Evolutionary conservation across 1,284 basidiomycete genomes (phyloP).

Genomic region (Ceratobasidium sp.): DNA sequence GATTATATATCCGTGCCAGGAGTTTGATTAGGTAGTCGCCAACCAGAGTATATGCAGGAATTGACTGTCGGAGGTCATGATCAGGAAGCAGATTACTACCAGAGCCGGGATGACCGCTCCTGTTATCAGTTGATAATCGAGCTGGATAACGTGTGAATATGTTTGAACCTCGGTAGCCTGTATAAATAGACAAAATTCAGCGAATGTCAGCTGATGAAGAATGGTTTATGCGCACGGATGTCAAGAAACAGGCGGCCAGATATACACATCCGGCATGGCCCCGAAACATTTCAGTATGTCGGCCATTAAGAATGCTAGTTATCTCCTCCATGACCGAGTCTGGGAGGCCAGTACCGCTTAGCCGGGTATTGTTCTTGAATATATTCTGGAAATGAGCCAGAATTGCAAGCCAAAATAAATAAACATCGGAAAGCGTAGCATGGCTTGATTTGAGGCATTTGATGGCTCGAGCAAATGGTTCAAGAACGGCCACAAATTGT

Average conservation of each 20-base stretch:
- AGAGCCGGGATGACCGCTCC: not conserved
- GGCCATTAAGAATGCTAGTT: conserved; percentile 22
- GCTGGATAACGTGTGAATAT: not conserved
- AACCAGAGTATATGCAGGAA: conserved; percentile 31
- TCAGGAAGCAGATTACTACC: not conserved
- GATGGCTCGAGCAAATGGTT: conserved; percentile 38
- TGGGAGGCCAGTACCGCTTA: conserved; percentile 11
- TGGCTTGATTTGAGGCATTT: conserved; percentile 40
- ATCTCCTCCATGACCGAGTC: conserved; percentile 20
- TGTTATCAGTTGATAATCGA: not conserved
- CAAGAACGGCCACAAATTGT: conserved; percentile 29
- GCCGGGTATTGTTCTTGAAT: conserved; percentile 19
- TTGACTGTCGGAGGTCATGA: not conserved
- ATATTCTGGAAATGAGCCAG: conserved; percentile 14
- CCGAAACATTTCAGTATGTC: conserved; percentile 38
- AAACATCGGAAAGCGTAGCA: conserved; percentile 35
- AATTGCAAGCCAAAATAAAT: conserved; percentile 41
- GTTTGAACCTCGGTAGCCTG: not conserved
- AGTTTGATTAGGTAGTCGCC: conserved; percentile 18
- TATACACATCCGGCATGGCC: conserved; percentile 7
- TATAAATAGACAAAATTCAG: too few relatives aligned
- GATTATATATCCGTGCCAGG: conserved; percentile 8
- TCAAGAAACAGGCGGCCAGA: conserved; percentile 36
- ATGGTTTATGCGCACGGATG: conserved; percentile 7
- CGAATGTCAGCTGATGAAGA: too few relatives aligned